phyloP scores from a whole-genome alignment of 345 rosid genomes.

The Euphorbia peplus region DNA sequence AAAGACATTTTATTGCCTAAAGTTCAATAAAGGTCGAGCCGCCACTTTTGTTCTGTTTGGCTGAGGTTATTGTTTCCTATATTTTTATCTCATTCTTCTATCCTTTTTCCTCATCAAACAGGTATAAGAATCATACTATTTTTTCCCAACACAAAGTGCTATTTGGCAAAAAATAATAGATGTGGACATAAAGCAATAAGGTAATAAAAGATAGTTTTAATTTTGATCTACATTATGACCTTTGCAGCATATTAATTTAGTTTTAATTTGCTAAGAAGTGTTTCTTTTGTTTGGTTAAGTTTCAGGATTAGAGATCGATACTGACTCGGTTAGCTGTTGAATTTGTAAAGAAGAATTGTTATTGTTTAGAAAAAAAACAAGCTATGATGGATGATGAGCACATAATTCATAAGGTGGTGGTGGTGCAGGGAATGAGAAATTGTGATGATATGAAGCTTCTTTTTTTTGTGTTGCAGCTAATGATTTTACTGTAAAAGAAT shows the following conservation, averaged over 20 bases:
- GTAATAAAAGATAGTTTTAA: slow-evolving; percentile 5
- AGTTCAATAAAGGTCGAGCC: slow-evolving; percentile 29
- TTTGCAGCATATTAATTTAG: background rate
- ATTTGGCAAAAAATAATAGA: background rate
- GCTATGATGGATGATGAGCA: too few species aligned
- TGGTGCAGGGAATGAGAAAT: slow-evolving; percentile 7
- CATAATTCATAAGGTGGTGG: too few species aligned
- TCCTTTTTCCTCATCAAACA: slow-evolving; percentile 14
- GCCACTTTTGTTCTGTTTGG: slow-evolving; percentile 6
- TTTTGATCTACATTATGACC: background rate
- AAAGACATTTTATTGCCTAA: slow-evolving; percentile 22
- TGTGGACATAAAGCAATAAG: slow-evolving; percentile 10
- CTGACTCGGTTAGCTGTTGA: background rate
- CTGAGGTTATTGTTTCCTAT: slow-evolving; percentile 2
- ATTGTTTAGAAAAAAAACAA: too few species aligned
- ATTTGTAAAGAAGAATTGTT: background rate
- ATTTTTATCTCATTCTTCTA: too few species aligned
- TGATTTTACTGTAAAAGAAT: slow-evolving; percentile 34
- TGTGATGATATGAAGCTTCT: slow-evolving; percentile 17
- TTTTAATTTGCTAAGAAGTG: background rate
- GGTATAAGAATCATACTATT: background rate
- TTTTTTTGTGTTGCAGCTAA: slow-evolving; percentile 17
- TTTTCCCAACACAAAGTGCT: slow-evolving; percentile 1
- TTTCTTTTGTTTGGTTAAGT: background rate
- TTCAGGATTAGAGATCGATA: slow-evolving; percentile 8